These are phyloP conservation scores for Metschnikowia lochheadii DNA, from an alignment of 805 yeast species.

Conservation along the genomic window DNA sequence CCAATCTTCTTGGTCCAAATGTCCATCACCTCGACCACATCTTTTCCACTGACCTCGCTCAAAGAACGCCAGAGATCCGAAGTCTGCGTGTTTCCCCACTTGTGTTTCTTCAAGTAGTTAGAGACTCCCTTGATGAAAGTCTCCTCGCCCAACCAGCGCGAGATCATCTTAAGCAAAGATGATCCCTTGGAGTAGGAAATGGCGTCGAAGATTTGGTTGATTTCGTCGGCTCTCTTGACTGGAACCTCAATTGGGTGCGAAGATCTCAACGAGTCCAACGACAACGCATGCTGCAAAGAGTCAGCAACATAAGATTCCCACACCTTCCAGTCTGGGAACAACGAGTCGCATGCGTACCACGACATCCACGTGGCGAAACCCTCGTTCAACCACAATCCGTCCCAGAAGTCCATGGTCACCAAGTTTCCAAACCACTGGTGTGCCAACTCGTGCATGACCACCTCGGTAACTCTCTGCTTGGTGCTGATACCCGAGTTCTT, in stretches of 20 bases:
- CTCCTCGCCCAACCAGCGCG: conserved; percentile 76
- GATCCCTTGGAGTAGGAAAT: conserved; percentile 83
- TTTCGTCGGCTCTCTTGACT: conserved; percentile 70
- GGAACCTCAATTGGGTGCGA: conserved; percentile 87
- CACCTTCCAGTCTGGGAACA: conserved; percentile 82
- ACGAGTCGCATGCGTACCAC: conserved; percentile 73
- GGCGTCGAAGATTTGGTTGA: conserved; percentile 81
- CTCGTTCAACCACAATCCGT: conserved; percentile 83
- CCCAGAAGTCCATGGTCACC: conserved; percentile 93
- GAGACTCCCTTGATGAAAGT: conserved; percentile 76
- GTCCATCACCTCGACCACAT: conserved; percentile 69
- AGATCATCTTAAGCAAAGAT: conserved; percentile 72
- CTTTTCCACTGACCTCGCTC: conserved; percentile 64
- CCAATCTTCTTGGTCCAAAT: conserved; percentile 80
- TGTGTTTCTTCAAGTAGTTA: conserved; percentile 67
- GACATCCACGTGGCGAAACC: conserved; percentile 92
- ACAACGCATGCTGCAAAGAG: conserved; percentile 68
- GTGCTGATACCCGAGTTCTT: conserved; percentile 59
- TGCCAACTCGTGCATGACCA: conserved; percentile 84
- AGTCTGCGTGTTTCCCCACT: conserved; percentile 74
- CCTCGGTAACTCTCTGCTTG: conserved; percentile 76
- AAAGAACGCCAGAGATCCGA: conserved; percentile 75
- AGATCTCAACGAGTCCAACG: conserved; percentile 73
- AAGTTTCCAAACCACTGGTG: conserved; percentile 92
- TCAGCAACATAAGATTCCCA: conserved; percentile 82